Percentiles rank a stretch among this genome's conserved stretches.
phyloP scores from a whole-genome alignment of 2,329 filamentous ascomycete genomes.

The Canariomyces notabilis region DNA sequence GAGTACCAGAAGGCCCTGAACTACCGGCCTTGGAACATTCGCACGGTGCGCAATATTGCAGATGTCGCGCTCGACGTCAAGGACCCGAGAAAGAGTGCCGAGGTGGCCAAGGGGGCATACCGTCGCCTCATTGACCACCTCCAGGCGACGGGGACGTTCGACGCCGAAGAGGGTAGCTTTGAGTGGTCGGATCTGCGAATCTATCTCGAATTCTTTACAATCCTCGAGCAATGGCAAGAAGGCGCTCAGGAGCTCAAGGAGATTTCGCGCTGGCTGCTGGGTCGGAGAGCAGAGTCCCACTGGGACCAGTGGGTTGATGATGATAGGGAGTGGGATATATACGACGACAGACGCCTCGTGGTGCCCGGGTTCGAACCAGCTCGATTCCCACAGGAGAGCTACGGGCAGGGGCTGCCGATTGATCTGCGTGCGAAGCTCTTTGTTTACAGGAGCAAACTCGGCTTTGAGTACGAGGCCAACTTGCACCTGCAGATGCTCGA shows the following conservation, averaged over 20 bases:
- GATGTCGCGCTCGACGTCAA: slow-evolving; percentile 52
- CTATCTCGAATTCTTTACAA: slow-evolving; percentile 74
- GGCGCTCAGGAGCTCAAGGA: slow-evolving; percentile 67
- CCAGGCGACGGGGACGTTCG: slow-evolving; percentile 28
- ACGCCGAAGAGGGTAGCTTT: slow-evolving; percentile 36
- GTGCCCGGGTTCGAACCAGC: slow-evolving; percentile 57
- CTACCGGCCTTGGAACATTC: slow-evolving; percentile 48
- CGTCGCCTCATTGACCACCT: slow-evolving; percentile 42
- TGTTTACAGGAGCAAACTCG: slow-evolving; percentile 70
- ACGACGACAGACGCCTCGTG: slow-evolving; percentile 60
- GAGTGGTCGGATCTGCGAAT: slow-evolving; percentile 81
- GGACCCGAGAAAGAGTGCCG: slow-evolving; percentile 37
- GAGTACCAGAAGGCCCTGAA: slow-evolving; percentile 54
- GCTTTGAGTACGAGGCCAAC: slow-evolving; percentile 66
- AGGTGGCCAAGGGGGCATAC: slow-evolving; percentile 46
- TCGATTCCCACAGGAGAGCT: slow-evolving; percentile 50
- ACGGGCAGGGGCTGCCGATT: slow-evolving; percentile 69
- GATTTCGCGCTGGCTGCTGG: slow-evolving; percentile 76
- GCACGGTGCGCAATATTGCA: slow-evolving; percentile 50
- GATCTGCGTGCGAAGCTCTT: slow-evolving; percentile 83
- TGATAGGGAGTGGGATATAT: slow-evolving; percentile 83
- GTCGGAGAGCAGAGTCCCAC: slow-evolving; percentile 64
- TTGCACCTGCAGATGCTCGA: slow-evolving; percentile 66
- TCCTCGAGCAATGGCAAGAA: slow-evolving; percentile 55
- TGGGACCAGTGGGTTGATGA: slow-evolving; percentile 72